These are phyloP conservation scores for Chytriomyces sp. DNA, from an alignment of 192 early-diverging fungal genomes.

Conservation along the genomic window DNA sequence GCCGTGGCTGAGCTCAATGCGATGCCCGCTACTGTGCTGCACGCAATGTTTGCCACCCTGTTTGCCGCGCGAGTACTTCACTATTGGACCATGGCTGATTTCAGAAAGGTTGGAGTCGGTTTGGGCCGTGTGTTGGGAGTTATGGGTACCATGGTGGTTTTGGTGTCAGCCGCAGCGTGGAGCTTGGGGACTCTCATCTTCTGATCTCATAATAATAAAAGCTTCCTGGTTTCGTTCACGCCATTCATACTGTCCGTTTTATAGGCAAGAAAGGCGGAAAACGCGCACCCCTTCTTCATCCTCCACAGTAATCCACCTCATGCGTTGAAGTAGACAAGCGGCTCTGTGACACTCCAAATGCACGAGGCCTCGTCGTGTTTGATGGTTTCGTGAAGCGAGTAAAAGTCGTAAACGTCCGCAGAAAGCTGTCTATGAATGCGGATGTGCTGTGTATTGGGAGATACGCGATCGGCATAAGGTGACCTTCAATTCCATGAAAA, in stretches of 20 bases:
- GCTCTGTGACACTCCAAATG: neutral
- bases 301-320: no score
- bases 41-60: conserved; percentile 3
- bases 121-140: neutral
- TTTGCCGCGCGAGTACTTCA: conserved; percentile 3
- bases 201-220: neutral
- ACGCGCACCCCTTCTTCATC: neutral
- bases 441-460: no score
- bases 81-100: neutral
- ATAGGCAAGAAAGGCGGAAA: neutral
- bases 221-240: neutral
- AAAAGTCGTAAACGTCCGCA: neutral
- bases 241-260: neutral
- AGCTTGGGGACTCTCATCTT: neutral
- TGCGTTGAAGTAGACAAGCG: neutral
- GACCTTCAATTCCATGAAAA: no score
- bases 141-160: neutral
- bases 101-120: neutral
- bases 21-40: neutral
- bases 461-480: no score
- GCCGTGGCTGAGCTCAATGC: conserved; percentile 12
- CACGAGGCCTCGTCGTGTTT: neutral
- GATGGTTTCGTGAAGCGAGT: conserved; percentile 11
- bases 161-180: neutral
- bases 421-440: neutral